Conservation (phyloP, 805 yeast genomes). For the Metahyphopichia silvanorum region DNA sequence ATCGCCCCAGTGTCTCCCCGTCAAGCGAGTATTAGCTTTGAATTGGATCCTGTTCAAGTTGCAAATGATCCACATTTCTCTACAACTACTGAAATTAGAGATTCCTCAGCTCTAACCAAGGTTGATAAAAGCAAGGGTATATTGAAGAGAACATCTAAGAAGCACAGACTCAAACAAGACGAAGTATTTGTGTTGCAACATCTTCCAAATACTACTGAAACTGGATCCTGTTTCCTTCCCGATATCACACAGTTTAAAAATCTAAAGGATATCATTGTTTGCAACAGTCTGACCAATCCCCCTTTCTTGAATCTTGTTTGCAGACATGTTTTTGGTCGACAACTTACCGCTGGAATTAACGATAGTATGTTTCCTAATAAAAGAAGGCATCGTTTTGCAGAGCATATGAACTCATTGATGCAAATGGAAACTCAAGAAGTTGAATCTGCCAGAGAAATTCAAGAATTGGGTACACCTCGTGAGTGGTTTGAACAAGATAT, state of each 20-base stretch:
- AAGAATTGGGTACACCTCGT: too few relatives aligned
- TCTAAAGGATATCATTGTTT: background rate
- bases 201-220: too few relatives aligned
- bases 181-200: too few relatives aligned
- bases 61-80: constrained; percentile 1
- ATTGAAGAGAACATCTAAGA: too few relatives aligned
- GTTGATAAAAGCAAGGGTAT: too few relatives aligned
- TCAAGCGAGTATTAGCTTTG: too few relatives aligned
- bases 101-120: too few relatives aligned
- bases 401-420: background rate
- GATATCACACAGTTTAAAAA: background rate
- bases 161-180: background rate
- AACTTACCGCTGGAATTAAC: background rate
- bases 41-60: too few relatives aligned
- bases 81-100: too few relatives aligned
- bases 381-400: background rate
- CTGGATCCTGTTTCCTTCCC: too few relatives aligned
- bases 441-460: constrained; percentile 13
- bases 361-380: background rate
- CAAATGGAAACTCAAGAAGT: constrained; percentile 4
- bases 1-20: too few relatives aligned
- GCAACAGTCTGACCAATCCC: background rate
- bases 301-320: constrained; percentile 1
- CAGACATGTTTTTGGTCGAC: constrained; percentile 1
- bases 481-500: too few relatives aligned